Evolutionary conservation across 2,329 filamentous ascomycete genomes (phyloP).

Genomic region (Fusarium sp.): DNA sequence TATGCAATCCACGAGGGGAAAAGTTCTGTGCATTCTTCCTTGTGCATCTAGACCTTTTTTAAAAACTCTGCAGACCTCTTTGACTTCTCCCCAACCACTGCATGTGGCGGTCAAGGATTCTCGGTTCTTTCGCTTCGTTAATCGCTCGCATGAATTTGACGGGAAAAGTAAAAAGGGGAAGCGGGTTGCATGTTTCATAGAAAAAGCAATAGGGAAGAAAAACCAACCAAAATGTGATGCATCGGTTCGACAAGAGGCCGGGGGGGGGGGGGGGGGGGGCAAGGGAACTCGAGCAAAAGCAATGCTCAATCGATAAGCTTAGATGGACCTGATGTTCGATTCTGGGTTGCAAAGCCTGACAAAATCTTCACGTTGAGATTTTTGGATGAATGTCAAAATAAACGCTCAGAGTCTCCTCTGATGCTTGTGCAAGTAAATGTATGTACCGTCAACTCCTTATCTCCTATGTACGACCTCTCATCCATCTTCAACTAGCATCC

Average conservation of each 20-base stretch:
- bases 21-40: not conserved
- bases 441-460: not conserved
- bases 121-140: not conserved
- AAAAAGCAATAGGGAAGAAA: not conserved
- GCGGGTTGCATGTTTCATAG: not conserved
- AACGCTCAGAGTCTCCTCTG: not conserved
- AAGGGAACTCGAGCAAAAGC: not conserved
- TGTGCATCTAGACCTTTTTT: not conserved
- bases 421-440: not conserved
- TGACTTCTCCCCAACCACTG: not conserved
- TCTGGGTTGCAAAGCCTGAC: not conserved
- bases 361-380: not conserved
- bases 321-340: not conserved
- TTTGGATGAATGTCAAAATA: not conserved
- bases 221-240: not conserved
- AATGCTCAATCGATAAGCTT: not conserved
- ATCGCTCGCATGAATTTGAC: not conserved
- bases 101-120: slow-evolving; percentile 3
- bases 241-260: not conserved
- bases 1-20: not conserved
- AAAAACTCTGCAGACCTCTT: not conserved
- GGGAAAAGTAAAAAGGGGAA: not conserved
- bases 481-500: not conserved
- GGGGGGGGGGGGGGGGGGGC: too few species aligned
- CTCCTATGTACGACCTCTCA: not conserved